Evolutionary conservation across 2,329 filamentous ascomycete species (phyloP).

Genomic region (Xylaria sp.): DNA sequence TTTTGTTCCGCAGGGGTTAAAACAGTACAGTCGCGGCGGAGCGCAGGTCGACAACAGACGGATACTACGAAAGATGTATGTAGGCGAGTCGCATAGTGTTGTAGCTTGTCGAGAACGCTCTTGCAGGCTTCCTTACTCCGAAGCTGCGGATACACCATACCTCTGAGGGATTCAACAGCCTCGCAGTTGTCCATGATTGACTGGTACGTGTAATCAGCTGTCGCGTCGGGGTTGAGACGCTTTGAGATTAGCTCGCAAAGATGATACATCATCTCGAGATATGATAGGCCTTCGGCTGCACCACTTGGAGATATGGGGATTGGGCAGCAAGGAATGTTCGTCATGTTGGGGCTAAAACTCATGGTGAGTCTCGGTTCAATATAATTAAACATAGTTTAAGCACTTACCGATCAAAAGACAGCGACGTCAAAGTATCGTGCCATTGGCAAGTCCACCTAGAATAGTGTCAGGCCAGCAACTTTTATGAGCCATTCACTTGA

Average conservation of each 20-base stretch:
- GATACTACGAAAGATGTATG: slow-evolving; percentile 74
- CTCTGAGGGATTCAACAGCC: slow-evolving; percentile 62
- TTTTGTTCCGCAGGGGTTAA: slow-evolving; percentile 64
- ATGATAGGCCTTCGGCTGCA: slow-evolving; percentile 61
- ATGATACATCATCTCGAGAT: slow-evolving; percentile 73
- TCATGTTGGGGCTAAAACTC: slow-evolving; percentile 65
- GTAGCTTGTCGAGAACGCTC: slow-evolving; percentile 69
- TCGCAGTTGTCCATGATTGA: slow-evolving; percentile 68
- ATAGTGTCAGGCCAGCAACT: slow-evolving; percentile 6
- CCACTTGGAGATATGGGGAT: slow-evolving; percentile 59
- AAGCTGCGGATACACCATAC: slow-evolving; percentile 61
- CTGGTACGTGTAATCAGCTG: slow-evolving; percentile 59
- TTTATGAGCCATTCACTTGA: slow-evolving; percentile 28
- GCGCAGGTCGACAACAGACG: slow-evolving; percentile 70
- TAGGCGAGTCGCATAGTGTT: slow-evolving; percentile 71
- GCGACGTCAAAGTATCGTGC: slow-evolving; percentile 72
- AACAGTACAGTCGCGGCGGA: slow-evolving; percentile 63
- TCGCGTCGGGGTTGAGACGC: slow-evolving; percentile 65
- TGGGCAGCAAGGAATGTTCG: slow-evolving; percentile 65
- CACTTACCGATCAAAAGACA: slow-evolving; percentile 70
- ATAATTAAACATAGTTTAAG: not conserved
- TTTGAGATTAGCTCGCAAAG: slow-evolving; percentile 70
- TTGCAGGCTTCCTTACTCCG: slow-evolving; percentile 71
- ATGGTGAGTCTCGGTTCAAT: slow-evolving; percentile 23
- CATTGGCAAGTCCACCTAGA: slow-evolving; percentile 69